Evolutionary conservation across 768 basidiomycete species (phyloP).

Genomic region (Cystobasidium onofrii): DNA sequence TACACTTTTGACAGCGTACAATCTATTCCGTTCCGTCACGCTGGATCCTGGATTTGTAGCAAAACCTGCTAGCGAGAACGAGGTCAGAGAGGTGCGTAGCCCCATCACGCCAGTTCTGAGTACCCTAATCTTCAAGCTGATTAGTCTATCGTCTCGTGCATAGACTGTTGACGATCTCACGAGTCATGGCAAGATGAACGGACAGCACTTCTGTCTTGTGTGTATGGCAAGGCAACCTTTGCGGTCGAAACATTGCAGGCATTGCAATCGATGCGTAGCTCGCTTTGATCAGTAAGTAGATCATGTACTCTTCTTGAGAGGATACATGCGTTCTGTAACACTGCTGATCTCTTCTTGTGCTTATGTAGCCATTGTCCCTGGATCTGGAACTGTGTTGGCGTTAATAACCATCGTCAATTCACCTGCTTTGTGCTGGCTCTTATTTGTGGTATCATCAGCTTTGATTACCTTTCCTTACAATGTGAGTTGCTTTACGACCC

Average conservation of each 20-base stretch:
- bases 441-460: conserved; percentile 67
- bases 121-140: too few relatives aligned
- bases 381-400: conserved; percentile 98
- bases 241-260: conserved; percentile 87
- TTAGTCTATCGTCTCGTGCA: too few relatives aligned
- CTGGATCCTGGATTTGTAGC: conserved; percentile 85
- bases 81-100: conserved; percentile 68
- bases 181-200: conserved; percentile 76
- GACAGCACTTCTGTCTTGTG: conserved; percentile 89
- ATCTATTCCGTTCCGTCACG: conserved; percentile 81
- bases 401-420: conserved; percentile 92
- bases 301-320: too few relatives aligned
- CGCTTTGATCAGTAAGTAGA: conserved; percentile 79
- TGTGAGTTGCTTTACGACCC: conserved; percentile 55
- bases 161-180: conserved; percentile 87
- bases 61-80: conserved; percentile 67
- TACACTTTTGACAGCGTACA: conserved; percentile 68
- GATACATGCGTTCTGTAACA: too few relatives aligned
- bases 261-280: conserved; percentile 80
- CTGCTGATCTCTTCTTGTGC: too few relatives aligned
- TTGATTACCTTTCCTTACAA: conserved; percentile 73
- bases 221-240: conserved; percentile 92
- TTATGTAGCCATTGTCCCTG: conserved; percentile 91
- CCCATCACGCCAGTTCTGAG: background rate
- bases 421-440: conserved; percentile 81